These are phyloP conservation scores for Henckelia pumila DNA, from an alignment of 257 asterid genomes.

Conservation along the genomic window DNA sequence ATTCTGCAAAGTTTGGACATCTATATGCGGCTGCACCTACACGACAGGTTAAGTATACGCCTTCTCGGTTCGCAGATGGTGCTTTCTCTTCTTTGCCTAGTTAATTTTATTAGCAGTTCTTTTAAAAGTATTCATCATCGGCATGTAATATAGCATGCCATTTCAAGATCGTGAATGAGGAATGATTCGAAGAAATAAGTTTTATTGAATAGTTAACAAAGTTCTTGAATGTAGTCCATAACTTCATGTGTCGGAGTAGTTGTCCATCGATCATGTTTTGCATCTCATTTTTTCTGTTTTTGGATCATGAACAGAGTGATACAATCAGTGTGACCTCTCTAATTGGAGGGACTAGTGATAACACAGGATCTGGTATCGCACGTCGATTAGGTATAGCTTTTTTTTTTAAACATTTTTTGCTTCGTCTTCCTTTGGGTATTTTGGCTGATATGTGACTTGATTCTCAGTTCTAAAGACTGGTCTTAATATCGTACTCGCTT, in stretches of 20 bases:
- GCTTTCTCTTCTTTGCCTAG: too few species aligned
- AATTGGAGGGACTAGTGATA: slow-evolving; percentile 83
- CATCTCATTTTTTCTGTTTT: slow-evolving; percentile 5
- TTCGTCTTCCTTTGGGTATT: slow-evolving; percentile 14
- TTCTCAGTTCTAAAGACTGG: slow-evolving; percentile 78
- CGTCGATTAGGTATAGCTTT: slow-evolving; percentile 70
- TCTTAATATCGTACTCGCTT: slow-evolving; percentile 70
- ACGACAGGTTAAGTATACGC: slow-evolving; percentile 60
- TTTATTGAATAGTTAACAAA: not conserved
- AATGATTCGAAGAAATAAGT: not conserved
- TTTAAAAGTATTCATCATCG: too few species aligned
- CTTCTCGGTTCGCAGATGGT: too few species aligned
- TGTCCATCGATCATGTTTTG: slow-evolving; percentile 8
- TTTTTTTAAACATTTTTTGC: not conserved
- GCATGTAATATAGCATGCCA: too few species aligned
- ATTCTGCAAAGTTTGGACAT: slow-evolving; percentile 82
- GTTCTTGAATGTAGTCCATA: not conserved
- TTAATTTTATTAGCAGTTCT: too few species aligned
- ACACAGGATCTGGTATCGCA: slow-evolving; percentile 78
- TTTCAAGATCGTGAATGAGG: too few species aligned
- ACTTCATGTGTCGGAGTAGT: slow-evolving; percentile 12
- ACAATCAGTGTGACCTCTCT: slow-evolving; percentile 61
- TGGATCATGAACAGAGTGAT: slow-evolving; percentile 51
- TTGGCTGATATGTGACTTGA: slow-evolving; percentile 27
- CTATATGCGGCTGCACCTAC: slow-evolving; percentile 83